These are phyloP conservation scores for Yamadazyma conglobata DNA, from an alignment of 1,139 yeast genomes.

Conservation along the genomic window DNA sequence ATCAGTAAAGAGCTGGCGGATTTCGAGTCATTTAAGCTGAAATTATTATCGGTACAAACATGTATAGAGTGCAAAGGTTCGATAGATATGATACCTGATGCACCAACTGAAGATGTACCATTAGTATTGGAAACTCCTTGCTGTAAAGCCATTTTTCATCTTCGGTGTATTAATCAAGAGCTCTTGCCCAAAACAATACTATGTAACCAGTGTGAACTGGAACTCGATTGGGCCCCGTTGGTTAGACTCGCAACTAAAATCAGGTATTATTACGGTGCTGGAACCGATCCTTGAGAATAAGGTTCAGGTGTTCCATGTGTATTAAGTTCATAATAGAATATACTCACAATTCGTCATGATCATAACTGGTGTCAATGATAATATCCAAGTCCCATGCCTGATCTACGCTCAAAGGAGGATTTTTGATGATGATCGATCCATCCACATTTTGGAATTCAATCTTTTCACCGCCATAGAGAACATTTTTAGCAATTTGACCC, in stretches of 20 bases:
- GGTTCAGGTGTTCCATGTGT: too few relatives aligned
- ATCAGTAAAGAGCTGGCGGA: conserved; percentile 2
- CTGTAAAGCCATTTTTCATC: conserved; percentile 39
- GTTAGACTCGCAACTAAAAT: conserved; percentile 33
- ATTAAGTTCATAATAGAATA: neutral
- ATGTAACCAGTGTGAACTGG: conserved; percentile 38
- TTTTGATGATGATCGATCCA: conserved; percentile 38
- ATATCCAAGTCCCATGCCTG: conserved; percentile 45
- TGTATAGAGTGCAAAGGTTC: conserved; percentile 27
- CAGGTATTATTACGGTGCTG: too few relatives aligned
- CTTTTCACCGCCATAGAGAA: conserved; percentile 34
- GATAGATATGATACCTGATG: conserved; percentile 31
- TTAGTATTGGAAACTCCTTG: conserved; percentile 36
- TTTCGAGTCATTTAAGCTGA: conserved; percentile 18
- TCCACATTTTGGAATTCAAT: conserved; percentile 7
- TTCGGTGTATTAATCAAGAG: conserved; percentile 39
- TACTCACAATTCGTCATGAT: conserved; percentile 29
- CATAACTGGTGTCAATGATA: conserved; percentile 11
- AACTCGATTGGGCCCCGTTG: conserved; percentile 38
- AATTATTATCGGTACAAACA: conserved; percentile 18
- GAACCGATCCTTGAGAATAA: neutral
- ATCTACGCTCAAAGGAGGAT: conserved; percentile 51
- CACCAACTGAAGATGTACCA: conserved; percentile 10
- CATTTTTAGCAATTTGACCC: conserved; percentile 24
- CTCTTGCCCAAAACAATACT: conserved; percentile 31